These are phyloP conservation scores for Trichoderma orchidacearum DNA, from an alignment of 495 filamentous ascomycete species.

Conservation along the genomic window DNA sequence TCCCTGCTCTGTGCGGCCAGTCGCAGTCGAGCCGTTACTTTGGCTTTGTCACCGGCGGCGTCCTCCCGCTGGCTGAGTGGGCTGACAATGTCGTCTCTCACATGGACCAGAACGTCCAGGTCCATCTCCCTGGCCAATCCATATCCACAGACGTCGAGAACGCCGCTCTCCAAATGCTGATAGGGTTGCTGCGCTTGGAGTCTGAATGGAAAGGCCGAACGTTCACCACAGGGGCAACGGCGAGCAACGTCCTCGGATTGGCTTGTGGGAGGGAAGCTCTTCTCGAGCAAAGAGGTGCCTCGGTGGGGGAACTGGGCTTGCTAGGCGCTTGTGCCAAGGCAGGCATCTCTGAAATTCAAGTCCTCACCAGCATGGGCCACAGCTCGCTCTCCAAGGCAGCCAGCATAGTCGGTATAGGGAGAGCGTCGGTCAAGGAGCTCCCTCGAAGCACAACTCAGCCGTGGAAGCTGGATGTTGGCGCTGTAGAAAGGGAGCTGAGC, in stretches of 20 bases:
- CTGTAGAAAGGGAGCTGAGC: constrained; percentile 34
- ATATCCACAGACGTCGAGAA: constrained; percentile 65
- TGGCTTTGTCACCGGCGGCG: constrained; percentile 78
- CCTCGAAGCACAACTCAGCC: constrained; percentile 34
- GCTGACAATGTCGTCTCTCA: constrained; percentile 70
- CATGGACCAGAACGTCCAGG: constrained; percentile 74
- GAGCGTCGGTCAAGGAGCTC: constrained; percentile 50
- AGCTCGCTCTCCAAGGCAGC: constrained; percentile 76
- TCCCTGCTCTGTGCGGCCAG: constrained; percentile 52
- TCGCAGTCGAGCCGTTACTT: constrained; percentile 56
- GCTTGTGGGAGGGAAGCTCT: constrained; percentile 63
- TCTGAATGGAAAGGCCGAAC: constrained; percentile 43
- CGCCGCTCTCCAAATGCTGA: constrained; percentile 51
- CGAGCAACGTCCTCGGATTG: constrained; percentile 69
- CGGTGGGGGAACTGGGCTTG: constrained; percentile 58
- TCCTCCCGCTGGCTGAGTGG: constrained; percentile 67
- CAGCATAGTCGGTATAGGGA: constrained; percentile 64
- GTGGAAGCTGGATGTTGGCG: constrained; percentile 54
- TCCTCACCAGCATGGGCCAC: constrained; percentile 71
- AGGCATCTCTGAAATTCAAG: constrained; percentile 51
- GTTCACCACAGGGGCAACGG: constrained; percentile 86
- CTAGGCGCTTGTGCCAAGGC: constrained; percentile 48
- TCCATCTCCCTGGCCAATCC: constrained; percentile 66
- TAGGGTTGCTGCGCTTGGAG: constrained; percentile 51
- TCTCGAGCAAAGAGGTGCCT: constrained; percentile 25